Base-by-base conservation (phyloP, 2,329 filamentous ascomycete species). In the Ceratocystis cubensis region DNA sequence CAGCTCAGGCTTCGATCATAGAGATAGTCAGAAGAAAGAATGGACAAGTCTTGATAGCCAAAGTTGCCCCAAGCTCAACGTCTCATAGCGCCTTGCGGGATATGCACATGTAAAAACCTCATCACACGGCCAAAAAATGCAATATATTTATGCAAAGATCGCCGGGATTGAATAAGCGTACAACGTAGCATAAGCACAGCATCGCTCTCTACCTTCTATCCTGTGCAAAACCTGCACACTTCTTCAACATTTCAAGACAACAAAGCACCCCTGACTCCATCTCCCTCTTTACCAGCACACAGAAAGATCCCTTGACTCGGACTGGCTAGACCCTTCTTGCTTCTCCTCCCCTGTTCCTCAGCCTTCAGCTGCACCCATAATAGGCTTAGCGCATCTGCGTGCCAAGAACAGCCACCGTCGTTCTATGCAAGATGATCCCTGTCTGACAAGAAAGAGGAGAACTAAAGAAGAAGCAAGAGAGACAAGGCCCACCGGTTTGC, bases 301-400 rank as follows among this genome's bases (percentile, higher is more conserved):
- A 4, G 17, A 53, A 53, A 28, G 10, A n/a, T 2, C 20, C 48
- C 48, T 13, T 48, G 46, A 22, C 46, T 48, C 5, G 46, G 50
- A 15, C 22, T 15, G 25, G 25, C 20, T 17, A 57, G 17, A 30
- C 53, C 22, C 37, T 13, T 41, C 10, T 13, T 41, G 13, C 22
- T 5, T 10, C 53, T 57, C 3, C 25, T 28, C 56, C 56, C 56
- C 56, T 59, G 56, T 20, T 33, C 33, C 15, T 59, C 56, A 59
- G 28, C 56, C 56, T 30, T 59, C 56, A 59, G 56, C 56, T 59
- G 28, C 22, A 8, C 15, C 56, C 17, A 10, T 8, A 59, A 59
- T 8, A 59, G 56, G 56, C 28, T 59, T 59, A 59, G 56, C 56
- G 25, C 56, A 59, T 59, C 56, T 59, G 56, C 56, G 20, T 15